Base-by-base conservation (phyloP, 495 filamentous ascomycete genomes). In the Massariosphaeria phaeospora region DNA sequence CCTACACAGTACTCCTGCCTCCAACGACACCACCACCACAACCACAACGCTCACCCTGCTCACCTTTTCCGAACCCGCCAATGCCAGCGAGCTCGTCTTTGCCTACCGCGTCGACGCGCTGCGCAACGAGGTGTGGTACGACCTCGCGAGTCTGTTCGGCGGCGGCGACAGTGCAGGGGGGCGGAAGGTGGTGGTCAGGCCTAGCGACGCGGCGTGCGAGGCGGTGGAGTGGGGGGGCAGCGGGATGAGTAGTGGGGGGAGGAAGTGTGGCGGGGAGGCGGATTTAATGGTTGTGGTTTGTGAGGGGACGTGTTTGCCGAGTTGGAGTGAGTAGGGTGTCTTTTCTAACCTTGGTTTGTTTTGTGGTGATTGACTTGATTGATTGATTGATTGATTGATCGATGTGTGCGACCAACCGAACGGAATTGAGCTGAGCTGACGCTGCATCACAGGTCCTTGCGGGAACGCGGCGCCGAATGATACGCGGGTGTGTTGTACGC, bases 1-100 rank as follows among this genome's bases (percentile, higher is more conserved):
- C 11, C 39, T 55, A 41, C 52, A 40, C 47, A 20, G 15, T 13
- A 48, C 44, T 25, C 47, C 55, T 12, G 15, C 25, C n/a, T 76
- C 76, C 11, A 79, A 79, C 36, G 79, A 79, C 23, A 72, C 75
- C 35, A 57, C 79, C 6, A 53, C 81, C 48, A 82, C 81, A 67
- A 70, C 81, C 59, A 78, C 79, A 41, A 65, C 56, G 9, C 65
- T 82, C 41, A 46, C 40, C 33, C 78, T 73, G 67, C 35, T n/a
- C n/a, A n/a, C n/a, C n/a, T n/a, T n/a, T n/a, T n/a, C n/a, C n/a
- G n/a, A n/a, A n/a, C 40, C 47, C 8, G 8, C 41, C 21, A 76
- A 75, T 51, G 73, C 70, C 38, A 67, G 77, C 4, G 74, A 82
- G 68, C 74, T 73, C 38, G 73, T 72, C 68, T 80, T 73, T 57